Evolutionary conservation across 495 filamentous ascomycete species (phyloP), one percentile per base, ranked within the genome.

Genomic region (Letharia columbiana): DNA sequence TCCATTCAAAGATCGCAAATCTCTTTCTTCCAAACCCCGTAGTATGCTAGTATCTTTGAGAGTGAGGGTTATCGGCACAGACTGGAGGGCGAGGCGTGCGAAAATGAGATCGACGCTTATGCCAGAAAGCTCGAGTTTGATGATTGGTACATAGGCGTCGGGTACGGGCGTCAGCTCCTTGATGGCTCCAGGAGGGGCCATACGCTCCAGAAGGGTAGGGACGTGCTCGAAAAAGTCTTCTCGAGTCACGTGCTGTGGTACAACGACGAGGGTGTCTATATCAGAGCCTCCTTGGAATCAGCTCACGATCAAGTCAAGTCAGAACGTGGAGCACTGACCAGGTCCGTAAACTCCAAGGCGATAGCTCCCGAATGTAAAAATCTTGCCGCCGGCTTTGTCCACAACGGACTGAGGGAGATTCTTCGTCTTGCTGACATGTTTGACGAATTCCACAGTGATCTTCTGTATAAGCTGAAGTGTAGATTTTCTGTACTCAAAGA

Each of bases 71-170:
- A 82, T 77, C 1, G 91, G 87, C 35, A 98, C 83, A 41, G 89
- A 84, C 37, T 83, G 83, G 13, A 91, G 72, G 41, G 85, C 81
- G 44, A 97, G 82, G 49, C 90, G 85, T 54, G 90, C 90, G 73
- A 96, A 98, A 70, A 97, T 92, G 66, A 98, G 76, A 83, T 98
- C 94, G 70, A 98, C 93, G 72, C 89, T 92, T 71, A 98, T 93
- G 10, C 89, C 91, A 64, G 84, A 87, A 61, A 93, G 85, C 72
- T 96, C 88, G 67, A 98, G 87, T 72, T 96, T 98, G 74, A 98
- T 98, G 74, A 98, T 92, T 42, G 94, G 94, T 9, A 96, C 92
- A 70, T 89, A 93, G 6, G 92, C 91, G 68, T 96, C 93, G 20
- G 87, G 87, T 39, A 97, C 93, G 0, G 88, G 84, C 8, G 89